Conservation (phyloP, 2,329 filamentous ascomycete species). For the Keithomyces neogunnii region DNA sequence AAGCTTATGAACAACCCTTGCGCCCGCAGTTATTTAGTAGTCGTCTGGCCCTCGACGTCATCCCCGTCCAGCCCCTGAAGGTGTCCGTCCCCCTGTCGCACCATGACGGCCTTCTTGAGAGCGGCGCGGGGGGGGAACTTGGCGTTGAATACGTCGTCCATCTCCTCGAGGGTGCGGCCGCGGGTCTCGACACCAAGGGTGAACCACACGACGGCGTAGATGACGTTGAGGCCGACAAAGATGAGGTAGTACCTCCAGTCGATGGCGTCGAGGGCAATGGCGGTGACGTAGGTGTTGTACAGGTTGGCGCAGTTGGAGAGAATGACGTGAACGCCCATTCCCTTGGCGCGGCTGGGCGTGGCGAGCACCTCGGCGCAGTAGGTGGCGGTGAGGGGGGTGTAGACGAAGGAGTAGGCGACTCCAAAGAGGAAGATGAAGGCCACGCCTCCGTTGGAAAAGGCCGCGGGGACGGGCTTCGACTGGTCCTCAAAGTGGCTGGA, state of each 20-base stretch:
- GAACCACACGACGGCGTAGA: slow-evolving; percentile 20
- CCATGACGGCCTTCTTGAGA: slow-evolving; percentile 21
- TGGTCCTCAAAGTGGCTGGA: slow-evolving; percentile 31
- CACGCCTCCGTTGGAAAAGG: slow-evolving; percentile 34
- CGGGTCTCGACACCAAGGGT: slow-evolving; percentile 22
- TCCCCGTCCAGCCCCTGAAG: slow-evolving; percentile 8
- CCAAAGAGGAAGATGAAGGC: slow-evolving; percentile 46
- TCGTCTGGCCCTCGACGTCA: neutral
- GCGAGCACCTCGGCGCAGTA: slow-evolving; percentile 26
- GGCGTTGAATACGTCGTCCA: slow-evolving; percentile 32
- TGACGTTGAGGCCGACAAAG: slow-evolving; percentile 21
- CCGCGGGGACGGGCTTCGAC: slow-evolving; percentile 20
- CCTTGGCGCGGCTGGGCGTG: slow-evolving; percentile 25
- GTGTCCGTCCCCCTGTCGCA: slow-evolving; percentile 14
- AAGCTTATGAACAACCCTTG: no score
- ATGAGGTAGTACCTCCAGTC: slow-evolving; percentile 23
- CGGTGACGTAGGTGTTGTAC: slow-evolving; percentile 23
- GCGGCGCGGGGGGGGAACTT: slow-evolving; percentile 28
- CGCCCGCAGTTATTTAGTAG: neutral
- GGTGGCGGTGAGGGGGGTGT: slow-evolving; percentile 35
- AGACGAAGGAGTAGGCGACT: slow-evolving; percentile 41
- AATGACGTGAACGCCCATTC: slow-evolving; percentile 22
- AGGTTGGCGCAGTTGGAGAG: slow-evolving; percentile 22
- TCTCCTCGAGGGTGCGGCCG: slow-evolving; percentile 32
- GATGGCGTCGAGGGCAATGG: slow-evolving; percentile 21